Percentiles rank a stretch among this genome's conserved stretches.
Conservation (phyloP, 139 green algal species). For the Mesotaenium endlicherianum region DNA sequence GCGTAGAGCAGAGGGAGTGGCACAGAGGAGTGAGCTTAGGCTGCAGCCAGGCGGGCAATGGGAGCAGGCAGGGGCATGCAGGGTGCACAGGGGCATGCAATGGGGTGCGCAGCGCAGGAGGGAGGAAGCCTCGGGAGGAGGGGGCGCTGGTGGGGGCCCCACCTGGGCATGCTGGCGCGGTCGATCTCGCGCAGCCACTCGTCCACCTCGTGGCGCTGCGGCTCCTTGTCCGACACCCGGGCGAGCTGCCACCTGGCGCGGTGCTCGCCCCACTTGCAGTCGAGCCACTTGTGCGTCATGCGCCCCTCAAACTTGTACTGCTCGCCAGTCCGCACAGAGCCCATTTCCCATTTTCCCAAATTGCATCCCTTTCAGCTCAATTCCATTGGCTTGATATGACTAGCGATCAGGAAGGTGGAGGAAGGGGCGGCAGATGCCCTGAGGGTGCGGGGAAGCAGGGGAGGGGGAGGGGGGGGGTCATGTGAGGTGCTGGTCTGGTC, state of each 20-base stretch:
- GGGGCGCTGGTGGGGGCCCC: background rate
- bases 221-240: conserved; percentile 14
- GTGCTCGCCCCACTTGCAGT: conserved; percentile 49
- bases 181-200: conserved; percentile 42
- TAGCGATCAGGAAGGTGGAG: background rate
- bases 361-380: no score
- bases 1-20: no score
- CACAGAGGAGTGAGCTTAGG: no score
- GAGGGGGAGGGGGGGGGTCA: background rate
- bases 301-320: conserved; percentile 44
- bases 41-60: no score
- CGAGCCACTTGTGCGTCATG: conserved; percentile 37
- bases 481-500: no score
- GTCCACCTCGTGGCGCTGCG: conserved; percentile 8
- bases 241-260: conserved; percentile 34
- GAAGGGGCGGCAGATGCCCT: background rate
- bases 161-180: background rate
- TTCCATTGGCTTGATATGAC: no score
- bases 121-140: no score
- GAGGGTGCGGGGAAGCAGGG: background rate
- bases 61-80: no score
- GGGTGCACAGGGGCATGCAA: no score
- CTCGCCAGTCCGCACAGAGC: background rate
- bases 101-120: no score
- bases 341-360: no score